Base-by-base conservation (phyloP, 2,329 filamentous ascomycete genomes). In the Pyrenophora seminiperda region DNA sequence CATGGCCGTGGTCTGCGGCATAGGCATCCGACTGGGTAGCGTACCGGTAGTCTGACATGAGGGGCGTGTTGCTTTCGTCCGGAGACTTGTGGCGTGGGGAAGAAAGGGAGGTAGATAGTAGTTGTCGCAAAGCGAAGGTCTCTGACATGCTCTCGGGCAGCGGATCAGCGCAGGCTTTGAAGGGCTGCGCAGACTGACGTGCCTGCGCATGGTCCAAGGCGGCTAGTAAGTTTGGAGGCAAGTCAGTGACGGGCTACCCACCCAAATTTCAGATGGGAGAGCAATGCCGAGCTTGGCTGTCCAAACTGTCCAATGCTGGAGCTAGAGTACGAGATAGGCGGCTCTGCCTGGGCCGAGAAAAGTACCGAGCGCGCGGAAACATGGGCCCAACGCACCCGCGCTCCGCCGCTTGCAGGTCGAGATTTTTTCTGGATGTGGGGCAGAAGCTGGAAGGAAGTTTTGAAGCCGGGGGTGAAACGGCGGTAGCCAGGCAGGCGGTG, bases 1-100 rank as follows among this genome's bases (percentile, higher is more conserved):
- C 56, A 18, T 68, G 27, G 44, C 68, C 67, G 44, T 68, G 60
- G 40, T 70, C 68, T 37, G 68, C 69, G 31, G 53, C 54, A 53
- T 66, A 68, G 30, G 68, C 69, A 59, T 72, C 67, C 14, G 65
- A 67, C 56, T 72, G 69, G 27, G 61, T 70, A 40, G 63, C 69
- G 43, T 67, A 63, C 53, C 68, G 58, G 56, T 65, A 56, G 31
- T 61, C 53, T 27, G 50, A 50, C 58, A 62, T 61, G 48, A 47
- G 53, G 50, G 54, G 55, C 50, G 49, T 53, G 40, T 47, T 41
- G 45, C 32, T 48, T 41, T 45, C 43, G 54, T 36, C 41, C 37
- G 54, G 51, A 37, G 41, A 38, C 39, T 50, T 55, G 47, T 41
- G 53, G 53, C 37, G 41, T 53, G 50, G 40, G 37, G 27, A 17